Base-by-base conservation (phyloP, 169 alveolate species). In the Cryptosporidium tyzzeri region DNA sequence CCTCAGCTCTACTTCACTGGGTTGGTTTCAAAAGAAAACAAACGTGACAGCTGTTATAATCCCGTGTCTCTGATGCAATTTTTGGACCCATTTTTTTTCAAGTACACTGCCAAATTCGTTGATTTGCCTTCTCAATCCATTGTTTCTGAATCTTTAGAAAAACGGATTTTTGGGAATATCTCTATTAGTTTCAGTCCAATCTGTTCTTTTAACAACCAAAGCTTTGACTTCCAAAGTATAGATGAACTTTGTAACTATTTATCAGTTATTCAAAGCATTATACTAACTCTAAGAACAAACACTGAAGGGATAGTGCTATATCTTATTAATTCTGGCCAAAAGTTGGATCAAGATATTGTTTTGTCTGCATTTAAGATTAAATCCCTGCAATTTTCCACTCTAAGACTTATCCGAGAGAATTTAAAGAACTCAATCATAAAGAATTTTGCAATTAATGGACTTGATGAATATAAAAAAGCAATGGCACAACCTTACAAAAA, bases 271-370 rank as follows among this genome's bases (percentile, higher is more conserved):
- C 75, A 80, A 12, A 37, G 23, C 35, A 29, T 21, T 29, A 33
- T 62, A 7, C 44, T 37, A 23, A 14, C 67, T 58, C 41, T 39
- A 10, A 48, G 59, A 16, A 70, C 35, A 7, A 33, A 80, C 9
- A 29, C 55, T 29, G 89, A 80, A 39, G 89, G 89, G 0, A 35
- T 65, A 23, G 75, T 80, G 26, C 26, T 80, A 26, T 80, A 80
- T 41, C 26, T 80, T 1, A 61, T 65, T n/a, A 58, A 21, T 39
- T 0, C 23, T 8, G 12, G n/a, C 39, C 21, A 26, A 7, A 31
- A 51, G 1, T 1, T n/a, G 10, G 89, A 59, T 18, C 33, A 23
- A 21, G 65, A 44, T 23, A 71, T 55, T 55, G 68, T 65, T 16
- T 59, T 73, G 33, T 23, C 31, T 23, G 23, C 29, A 44, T 80